Evolutionary conservation across 2,329 filamentous ascomycete genomes (phyloP).

Genomic region (Microdochium bolleyi): DNA sequence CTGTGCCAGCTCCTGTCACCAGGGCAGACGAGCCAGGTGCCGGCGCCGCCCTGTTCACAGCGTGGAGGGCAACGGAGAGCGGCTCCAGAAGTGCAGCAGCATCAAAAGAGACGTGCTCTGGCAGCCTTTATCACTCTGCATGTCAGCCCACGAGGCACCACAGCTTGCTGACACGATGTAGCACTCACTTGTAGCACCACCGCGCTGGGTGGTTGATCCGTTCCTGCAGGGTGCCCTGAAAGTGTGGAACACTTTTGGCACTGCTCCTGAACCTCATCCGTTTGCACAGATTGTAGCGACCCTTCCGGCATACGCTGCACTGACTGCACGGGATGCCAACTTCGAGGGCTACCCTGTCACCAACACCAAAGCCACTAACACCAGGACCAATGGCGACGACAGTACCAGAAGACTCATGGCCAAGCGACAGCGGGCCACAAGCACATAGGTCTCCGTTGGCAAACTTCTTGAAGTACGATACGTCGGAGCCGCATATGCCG

Average conservation of each 20-base stretch:
- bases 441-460: slow-evolving; percentile 64
- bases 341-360: slow-evolving; percentile 44
- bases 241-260: slow-evolving; percentile 55
- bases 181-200: slow-evolving; percentile 53
- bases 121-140: slow-evolving; percentile 34
- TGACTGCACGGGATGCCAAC: slow-evolving; percentile 28
- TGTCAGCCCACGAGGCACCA: slow-evolving; percentile 2
- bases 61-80: slow-evolving; percentile 54
- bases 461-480: slow-evolving; percentile 66
- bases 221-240: slow-evolving; percentile 55
- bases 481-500: slow-evolving; percentile 63
- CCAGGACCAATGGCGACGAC: slow-evolving; percentile 47
- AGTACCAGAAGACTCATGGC: slow-evolving; percentile 55
- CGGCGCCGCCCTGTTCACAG: slow-evolving; percentile 46
- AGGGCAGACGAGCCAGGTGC: slow-evolving; percentile 46
- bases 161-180: neutral
- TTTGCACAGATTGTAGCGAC: slow-evolving; percentile 56
- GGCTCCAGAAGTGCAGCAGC: slow-evolving; percentile 54
- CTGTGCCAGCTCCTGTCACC: slow-evolving; percentile 58
- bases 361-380: slow-evolving; percentile 42
- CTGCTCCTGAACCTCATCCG: slow-evolving; percentile 54
- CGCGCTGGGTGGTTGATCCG: slow-evolving; percentile 53
- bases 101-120: slow-evolving; percentile 49
- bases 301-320: slow-evolving; percentile 33
- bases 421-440: slow-evolving; percentile 55